phyloP scores from a whole-genome alignment of 2,329 filamentous ascomycete species.

The Helotiales sp. region DNA sequence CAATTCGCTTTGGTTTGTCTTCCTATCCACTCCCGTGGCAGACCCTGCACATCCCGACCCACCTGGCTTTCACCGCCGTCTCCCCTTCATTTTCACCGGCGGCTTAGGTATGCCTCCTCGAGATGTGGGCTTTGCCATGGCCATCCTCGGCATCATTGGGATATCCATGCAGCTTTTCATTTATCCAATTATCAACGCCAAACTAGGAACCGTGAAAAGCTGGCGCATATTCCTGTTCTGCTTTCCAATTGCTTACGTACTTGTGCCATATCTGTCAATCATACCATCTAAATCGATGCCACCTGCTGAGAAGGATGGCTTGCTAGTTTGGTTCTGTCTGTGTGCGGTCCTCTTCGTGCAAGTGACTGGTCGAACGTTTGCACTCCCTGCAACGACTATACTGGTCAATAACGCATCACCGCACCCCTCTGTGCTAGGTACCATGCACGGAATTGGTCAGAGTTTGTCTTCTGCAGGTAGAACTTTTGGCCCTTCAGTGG shows the following conservation, averaged over 20 bases:
- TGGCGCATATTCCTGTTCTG: slow-evolving; percentile 70
- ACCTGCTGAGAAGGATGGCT: slow-evolving; percentile 39
- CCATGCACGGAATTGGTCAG: slow-evolving; percentile 62
- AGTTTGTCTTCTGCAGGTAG: slow-evolving; percentile 62
- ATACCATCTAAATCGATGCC: slow-evolving; percentile 53
- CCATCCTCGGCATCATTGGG: slow-evolving; percentile 74
- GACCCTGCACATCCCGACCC: slow-evolving; percentile 55
- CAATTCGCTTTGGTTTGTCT: slow-evolving; percentile 63
- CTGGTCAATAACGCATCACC: slow-evolving; percentile 61
- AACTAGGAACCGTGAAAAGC: slow-evolving; percentile 68
- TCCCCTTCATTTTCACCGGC: slow-evolving; percentile 58
- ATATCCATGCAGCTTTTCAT: slow-evolving; percentile 71
- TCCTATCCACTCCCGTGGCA: slow-evolving; percentile 62
- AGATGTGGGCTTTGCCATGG: slow-evolving; percentile 75
- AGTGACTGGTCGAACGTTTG: slow-evolving; percentile 71
- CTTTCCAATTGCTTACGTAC: slow-evolving; percentile 71
- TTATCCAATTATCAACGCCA: slow-evolving; percentile 70
- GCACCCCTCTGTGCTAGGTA: slow-evolving; percentile 61
- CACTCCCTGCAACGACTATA: slow-evolving; percentile 35
- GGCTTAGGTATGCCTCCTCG: slow-evolving; percentile 73
- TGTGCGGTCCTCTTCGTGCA: slow-evolving; percentile 60
- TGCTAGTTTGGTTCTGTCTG: slow-evolving; percentile 37
- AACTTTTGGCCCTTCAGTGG: slow-evolving; percentile 63
- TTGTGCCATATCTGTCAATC: slow-evolving; percentile 72
- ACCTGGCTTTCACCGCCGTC: slow-evolving; percentile 51